A percentile compares a stretch with the other conserved stretches of the same genome.
phyloP scores from a whole-genome alignment of 768 basidiomycete species.

The Cystofilobasidium ferigula region DNA sequence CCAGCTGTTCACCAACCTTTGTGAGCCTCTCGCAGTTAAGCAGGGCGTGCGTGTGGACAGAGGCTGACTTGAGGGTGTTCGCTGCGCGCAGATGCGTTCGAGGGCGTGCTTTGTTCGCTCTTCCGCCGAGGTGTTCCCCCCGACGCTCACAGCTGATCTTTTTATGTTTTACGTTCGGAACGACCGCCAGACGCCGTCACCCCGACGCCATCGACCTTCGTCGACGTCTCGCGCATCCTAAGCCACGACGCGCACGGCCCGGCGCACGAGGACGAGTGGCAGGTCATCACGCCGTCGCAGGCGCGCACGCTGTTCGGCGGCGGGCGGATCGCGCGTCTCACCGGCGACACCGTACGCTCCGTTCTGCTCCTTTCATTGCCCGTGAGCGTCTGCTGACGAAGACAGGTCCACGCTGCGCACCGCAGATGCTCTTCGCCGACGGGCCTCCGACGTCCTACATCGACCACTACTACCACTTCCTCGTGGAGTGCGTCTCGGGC shows the following conservation, averaged over 20 bases:
- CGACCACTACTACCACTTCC: conserved; percentile 23
- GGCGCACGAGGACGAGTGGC: conserved; percentile 9
- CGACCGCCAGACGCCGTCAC: conserved; percentile 13
- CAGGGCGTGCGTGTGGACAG: not conserved
- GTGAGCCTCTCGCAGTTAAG: not conserved
- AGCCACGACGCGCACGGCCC: not conserved
- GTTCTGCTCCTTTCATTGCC: not conserved
- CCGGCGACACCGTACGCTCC: conserved; percentile 16
- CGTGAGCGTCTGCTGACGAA: not conserved
- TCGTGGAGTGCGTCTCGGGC: conserved; percentile 20
- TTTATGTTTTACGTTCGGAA: too few relatives aligned
- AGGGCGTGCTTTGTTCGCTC: not conserved
- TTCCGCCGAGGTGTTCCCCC: not conserved
- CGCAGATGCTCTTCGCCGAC: conserved; percentile 16
- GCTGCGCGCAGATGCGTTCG: not conserved
- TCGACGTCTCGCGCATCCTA: conserved; percentile 11
- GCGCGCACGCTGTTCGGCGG: conserved; percentile 8
- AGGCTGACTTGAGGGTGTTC: not conserved
- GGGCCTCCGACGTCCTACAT: not conserved
- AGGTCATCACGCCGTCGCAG: conserved; percentile 15
- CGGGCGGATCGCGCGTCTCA: not conserved
- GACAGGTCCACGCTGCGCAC: not conserved
- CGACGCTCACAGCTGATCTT: not conserved
- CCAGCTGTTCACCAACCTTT: conserved; percentile 17
- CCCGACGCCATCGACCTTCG: not conserved